Percentiles rank a stretch among this genome's conserved stretches.
Conservation (phyloP, 176 grass and related monocot genomes). For the Cymbopogon citratus region DNA sequence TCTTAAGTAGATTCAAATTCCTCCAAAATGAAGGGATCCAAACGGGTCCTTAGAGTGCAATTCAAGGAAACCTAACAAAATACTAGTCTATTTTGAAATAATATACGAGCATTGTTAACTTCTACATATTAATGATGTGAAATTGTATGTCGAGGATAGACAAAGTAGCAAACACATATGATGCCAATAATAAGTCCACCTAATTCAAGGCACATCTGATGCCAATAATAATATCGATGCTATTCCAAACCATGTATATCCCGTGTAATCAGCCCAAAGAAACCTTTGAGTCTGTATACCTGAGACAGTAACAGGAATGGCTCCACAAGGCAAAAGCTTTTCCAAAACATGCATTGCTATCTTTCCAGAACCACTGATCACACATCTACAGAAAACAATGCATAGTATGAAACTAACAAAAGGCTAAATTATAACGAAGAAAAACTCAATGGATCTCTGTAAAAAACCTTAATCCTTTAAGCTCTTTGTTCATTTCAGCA, state of each 20-base stretch:
- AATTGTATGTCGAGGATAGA: not conserved
- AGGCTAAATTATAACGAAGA: conserved; percentile 12
- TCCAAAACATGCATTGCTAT: too few relatives aligned
- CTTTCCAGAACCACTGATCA: too few relatives aligned
- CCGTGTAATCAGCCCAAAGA: conserved; percentile 15
- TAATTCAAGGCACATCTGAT: conserved; percentile 1
- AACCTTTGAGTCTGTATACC: conserved; percentile 41
- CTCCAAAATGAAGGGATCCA: too few relatives aligned
- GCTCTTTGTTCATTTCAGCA: conserved; percentile 96
- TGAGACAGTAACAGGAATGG: conserved; percentile 54
- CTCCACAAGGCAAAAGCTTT: too few relatives aligned
- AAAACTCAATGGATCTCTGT: conserved; percentile 24
- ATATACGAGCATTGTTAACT: conserved; percentile 12
- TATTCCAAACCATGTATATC: conserved; percentile 10
- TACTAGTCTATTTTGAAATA: not conserved
- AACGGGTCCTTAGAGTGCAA: not conserved
- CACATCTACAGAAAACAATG: too few relatives aligned
- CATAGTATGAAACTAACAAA: not conserved
- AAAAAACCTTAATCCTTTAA: conserved; percentile 89
- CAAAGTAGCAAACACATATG: not conserved
- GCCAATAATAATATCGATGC: not conserved
- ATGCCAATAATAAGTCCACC: not conserved
- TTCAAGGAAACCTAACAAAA: not conserved
- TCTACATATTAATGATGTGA: not conserved
- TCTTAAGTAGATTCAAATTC: too few relatives aligned